Conservation (phyloP, 805 yeast genomes). For the Scheffersomyces ergatensis region DNA sequence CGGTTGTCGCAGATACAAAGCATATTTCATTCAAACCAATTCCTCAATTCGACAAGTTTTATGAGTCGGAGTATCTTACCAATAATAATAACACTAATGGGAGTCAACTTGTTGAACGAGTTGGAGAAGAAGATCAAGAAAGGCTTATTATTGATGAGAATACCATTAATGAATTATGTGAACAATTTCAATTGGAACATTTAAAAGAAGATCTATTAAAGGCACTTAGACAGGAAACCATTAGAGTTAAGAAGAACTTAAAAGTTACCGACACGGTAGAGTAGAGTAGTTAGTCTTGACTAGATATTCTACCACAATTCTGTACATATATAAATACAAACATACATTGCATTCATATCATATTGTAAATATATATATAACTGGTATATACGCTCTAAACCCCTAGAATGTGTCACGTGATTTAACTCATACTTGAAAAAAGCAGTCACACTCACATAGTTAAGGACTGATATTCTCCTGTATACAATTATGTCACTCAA, state of each 20-base stretch:
- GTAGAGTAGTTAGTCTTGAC: constrained; percentile 6
- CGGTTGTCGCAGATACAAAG: constrained; percentile 12
- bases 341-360: too few species aligned
- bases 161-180: constrained; percentile 44
- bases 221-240: constrained; percentile 55
- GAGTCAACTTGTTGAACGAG: constrained; percentile 5
- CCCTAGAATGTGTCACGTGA: too few species aligned
- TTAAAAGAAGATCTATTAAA: constrained; percentile 43
- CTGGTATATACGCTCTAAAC: too few species aligned
- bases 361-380: too few species aligned
- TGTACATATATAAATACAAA: too few species aligned
- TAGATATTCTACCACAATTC: too few species aligned
- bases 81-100: too few species aligned
- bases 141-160: constrained; percentile 43
- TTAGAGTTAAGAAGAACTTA: constrained; percentile 16
- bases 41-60: constrained; percentile 15
- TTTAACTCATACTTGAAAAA: too few species aligned
- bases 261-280: constrained; percentile 16
- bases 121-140: constrained; percentile 27
- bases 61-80: constrained; percentile 4
- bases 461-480: background rate
- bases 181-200: constrained; percentile 43
- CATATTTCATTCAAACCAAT: constrained; percentile 19
- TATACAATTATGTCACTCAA: background rate
- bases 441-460: too few species aligned